phyloP scores from a whole-genome alignment of 2,329 filamentous ascomycete species.

The Rutstroemia sp. region DNA sequence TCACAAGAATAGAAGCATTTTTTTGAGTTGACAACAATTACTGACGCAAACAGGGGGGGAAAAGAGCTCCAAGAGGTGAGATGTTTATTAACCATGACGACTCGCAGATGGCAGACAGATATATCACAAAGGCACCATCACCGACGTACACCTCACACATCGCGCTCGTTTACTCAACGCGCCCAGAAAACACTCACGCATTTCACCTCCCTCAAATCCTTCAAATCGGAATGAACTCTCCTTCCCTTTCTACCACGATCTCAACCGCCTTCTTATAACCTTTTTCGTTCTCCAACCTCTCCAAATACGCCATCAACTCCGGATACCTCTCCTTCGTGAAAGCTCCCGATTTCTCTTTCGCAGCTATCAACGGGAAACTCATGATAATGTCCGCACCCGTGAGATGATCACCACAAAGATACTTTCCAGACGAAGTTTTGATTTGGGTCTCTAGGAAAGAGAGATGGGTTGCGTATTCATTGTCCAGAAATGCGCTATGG shows the following conservation, averaged over 20 bases:
- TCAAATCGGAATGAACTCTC: neutral
- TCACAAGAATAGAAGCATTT: too few species aligned
- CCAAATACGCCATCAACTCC: conserved; percentile 38
- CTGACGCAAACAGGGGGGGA: too few species aligned
- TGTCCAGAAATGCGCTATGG: conserved; percentile 36
- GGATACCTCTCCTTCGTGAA: conserved; percentile 37
- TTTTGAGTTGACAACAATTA: too few species aligned
- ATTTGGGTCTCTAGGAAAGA: conserved; percentile 44
- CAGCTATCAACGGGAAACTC: conserved; percentile 43
- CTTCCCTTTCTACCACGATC: conserved; percentile 31
- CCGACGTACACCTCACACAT: too few species aligned
- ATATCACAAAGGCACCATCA: too few species aligned
- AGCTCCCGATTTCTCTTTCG: conserved; percentile 27
- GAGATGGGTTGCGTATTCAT: conserved; percentile 41
- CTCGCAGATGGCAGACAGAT: too few species aligned
- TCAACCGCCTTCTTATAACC: conserved; percentile 40
- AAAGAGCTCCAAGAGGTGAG: too few species aligned
- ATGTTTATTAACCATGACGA: too few species aligned
- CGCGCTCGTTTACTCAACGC: too few species aligned
- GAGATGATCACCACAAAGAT: conserved; percentile 40
- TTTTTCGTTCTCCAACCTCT: conserved; percentile 35
- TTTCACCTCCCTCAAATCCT: neutral
- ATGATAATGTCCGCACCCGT: conserved; percentile 46
- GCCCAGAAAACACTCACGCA: too few species aligned
- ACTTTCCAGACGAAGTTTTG: conserved; percentile 39